Evolutionary conservation across 805 yeast species (phyloP).

Genomic region (Kregervanrija delftensis): DNA sequence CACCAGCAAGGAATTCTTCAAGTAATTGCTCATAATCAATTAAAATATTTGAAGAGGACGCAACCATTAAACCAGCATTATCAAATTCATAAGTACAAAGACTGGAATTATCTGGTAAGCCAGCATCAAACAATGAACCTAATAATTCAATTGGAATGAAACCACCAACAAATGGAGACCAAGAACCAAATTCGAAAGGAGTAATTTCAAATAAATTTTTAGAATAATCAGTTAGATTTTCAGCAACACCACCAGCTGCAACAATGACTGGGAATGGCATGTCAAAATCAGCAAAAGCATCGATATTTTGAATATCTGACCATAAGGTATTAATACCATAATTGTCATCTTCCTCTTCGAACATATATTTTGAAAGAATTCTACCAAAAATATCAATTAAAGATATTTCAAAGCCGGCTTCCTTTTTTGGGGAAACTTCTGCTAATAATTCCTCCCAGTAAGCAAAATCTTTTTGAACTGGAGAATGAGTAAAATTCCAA

Average conservation of each 20-base stretch:
- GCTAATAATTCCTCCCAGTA: constrained; percentile 41
- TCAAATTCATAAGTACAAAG: constrained; percentile 62
- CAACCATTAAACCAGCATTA: constrained; percentile 70
- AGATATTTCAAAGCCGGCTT: constrained; percentile 56
- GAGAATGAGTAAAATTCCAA: constrained; percentile 61
- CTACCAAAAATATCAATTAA: constrained; percentile 72
- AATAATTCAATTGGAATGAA: constrained; percentile 60
- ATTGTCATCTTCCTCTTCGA: constrained; percentile 50
- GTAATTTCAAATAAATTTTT: constrained; percentile 53
- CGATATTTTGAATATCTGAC: constrained; percentile 48
- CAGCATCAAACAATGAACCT: constrained; percentile 57
- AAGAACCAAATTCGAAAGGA: constrained; percentile 76
- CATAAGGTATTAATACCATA: constrained; percentile 48
- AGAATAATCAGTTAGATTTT: constrained; percentile 42
- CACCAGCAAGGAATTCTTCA: constrained; percentile 9
- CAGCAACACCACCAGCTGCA: constrained; percentile 51
- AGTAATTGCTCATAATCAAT: constrained; percentile 11
- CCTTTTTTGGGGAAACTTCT: constrained; percentile 41
- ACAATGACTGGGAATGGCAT: constrained; percentile 68
- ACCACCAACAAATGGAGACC: constrained; percentile 64
- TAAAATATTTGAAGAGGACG: constrained; percentile 71
- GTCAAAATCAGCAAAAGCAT: constrained; percentile 47
- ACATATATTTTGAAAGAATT: constrained; percentile 57
- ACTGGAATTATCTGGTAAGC: constrained; percentile 36
- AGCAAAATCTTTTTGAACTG: constrained; percentile 46